These are phyloP conservation scores for Penicillium coprophilum DNA, from an alignment of 495 filamentous ascomycete genomes.

Conservation along the genomic window DNA sequence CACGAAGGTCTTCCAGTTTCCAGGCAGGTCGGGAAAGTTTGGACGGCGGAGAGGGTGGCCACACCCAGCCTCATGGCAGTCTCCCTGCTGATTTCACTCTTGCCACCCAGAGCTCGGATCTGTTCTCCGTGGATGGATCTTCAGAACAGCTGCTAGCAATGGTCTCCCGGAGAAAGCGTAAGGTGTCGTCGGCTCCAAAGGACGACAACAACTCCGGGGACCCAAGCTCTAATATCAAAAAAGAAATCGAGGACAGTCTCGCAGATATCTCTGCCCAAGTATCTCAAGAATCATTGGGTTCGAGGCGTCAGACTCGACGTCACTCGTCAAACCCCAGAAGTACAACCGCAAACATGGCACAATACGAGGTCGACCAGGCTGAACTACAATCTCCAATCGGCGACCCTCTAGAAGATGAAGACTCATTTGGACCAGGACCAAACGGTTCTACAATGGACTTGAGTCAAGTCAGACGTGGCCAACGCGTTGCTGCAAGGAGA, in stretches of 20 bases:
- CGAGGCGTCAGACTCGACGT: conserved; percentile 34
- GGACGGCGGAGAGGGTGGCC: conserved; percentile 17
- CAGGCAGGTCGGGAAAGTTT: conserved; percentile 22
- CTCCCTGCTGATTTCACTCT: conserved; percentile 12
- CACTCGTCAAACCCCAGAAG: conserved; percentile 41
- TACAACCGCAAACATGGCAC: conserved; percentile 6
- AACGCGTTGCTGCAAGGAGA: conserved; percentile 43
- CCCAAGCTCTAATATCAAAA: background rate
- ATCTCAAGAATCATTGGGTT: conserved; percentile 12
- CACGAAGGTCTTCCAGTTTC: conserved; percentile 36
- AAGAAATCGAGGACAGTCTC: conserved; percentile 8
- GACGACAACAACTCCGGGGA: background rate
- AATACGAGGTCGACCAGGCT: conserved; percentile 9
- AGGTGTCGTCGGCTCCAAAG: conserved; percentile 28
- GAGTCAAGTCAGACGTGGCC: conserved; percentile 26
- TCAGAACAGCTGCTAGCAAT: conserved; percentile 19
- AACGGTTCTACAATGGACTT: conserved; percentile 13
- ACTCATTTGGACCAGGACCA: conserved; percentile 1
- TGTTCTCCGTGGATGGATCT: conserved; percentile 4
- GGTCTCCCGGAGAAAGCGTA: conserved; percentile 35
- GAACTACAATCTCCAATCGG: conserved; percentile 23
- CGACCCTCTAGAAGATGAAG: conserved; percentile 30
- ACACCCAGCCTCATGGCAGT: conserved; percentile 4
- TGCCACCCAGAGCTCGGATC: conserved; percentile 7
- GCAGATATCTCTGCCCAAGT: conserved; percentile 9